A percentile compares a stretch with the other conserved stretches of the same genome.
These are phyloP conservation scores for Pulveroboletus sp. DNA, from an alignment of 768 basidiomycete genomes.

Conservation along the genomic window DNA sequence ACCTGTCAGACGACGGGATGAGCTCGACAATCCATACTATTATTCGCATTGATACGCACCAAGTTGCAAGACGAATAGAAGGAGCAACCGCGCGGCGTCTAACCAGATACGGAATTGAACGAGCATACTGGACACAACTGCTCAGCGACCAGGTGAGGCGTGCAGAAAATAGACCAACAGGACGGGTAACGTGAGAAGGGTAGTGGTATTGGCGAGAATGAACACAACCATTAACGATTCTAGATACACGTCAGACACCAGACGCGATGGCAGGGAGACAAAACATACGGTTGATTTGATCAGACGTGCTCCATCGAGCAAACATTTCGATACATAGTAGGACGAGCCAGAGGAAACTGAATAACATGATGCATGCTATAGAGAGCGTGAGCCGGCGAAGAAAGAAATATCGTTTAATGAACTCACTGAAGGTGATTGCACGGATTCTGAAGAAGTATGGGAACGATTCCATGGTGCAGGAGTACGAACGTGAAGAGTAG, in stretches of 20 bases:
- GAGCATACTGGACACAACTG: conserved; percentile 34
- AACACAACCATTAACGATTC: conserved; percentile 42
- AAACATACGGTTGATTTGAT: conserved; percentile 41
- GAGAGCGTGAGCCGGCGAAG: background rate
- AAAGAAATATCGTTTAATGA: background rate
- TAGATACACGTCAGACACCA: conserved; percentile 2
- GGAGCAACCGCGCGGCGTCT: conserved; percentile 46
- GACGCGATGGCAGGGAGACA: background rate
- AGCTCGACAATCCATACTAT: background rate
- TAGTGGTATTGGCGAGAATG: conserved; percentile 37
- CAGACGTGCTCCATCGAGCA: conserved; percentile 43
- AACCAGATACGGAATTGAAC: conserved; percentile 48
- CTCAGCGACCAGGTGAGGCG: background rate
- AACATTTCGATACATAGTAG: conserved; percentile 44
- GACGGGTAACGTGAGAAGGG: conserved; percentile 38
- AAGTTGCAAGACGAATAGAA: conserved; percentile 42
- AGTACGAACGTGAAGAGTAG: background rate
- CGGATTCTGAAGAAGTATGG: conserved; percentile 30
- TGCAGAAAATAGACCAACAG: conserved; percentile 33
- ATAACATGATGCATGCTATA: conserved; percentile 39
- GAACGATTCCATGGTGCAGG: conserved; percentile 26
- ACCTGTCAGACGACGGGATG: conserved; percentile 26
- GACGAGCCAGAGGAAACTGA: conserved; percentile 46
- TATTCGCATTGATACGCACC: conserved; percentile 31
- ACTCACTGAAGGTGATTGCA: conserved; percentile 28